These are phyloP conservation scores for Boletales sp. DNA, from an alignment of 768 basidiomycete species.

Conservation along the genomic window DNA sequence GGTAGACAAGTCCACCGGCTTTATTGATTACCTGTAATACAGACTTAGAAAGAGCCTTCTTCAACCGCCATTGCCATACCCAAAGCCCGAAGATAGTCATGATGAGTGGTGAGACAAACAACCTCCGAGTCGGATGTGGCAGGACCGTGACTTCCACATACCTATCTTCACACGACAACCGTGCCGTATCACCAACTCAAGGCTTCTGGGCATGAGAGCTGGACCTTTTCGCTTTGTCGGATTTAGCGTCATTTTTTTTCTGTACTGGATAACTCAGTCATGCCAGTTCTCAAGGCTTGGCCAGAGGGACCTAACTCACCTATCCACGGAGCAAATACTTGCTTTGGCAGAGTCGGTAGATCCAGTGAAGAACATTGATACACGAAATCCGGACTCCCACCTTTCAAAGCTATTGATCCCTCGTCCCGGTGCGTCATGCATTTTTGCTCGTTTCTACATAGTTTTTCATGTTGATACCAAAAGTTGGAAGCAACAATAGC, in stretches of 20 bases:
- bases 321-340: constrained; percentile 51
- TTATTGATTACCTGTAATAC: constrained; percentile 85
- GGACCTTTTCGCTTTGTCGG: constrained; percentile 2
- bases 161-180: constrained; percentile 11
- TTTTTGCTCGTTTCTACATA: not conserved
- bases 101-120: not conserved
- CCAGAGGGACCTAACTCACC: constrained; percentile 35
- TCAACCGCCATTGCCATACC: constrained; percentile 43
- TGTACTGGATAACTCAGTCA: constrained; percentile 23
- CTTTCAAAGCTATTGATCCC: constrained; percentile 86
- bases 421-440: constrained; percentile 55
- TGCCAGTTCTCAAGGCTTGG: constrained; percentile 31
- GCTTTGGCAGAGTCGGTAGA: constrained; percentile 55
- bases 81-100: constrained; percentile 84
- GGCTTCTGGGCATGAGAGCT: constrained; percentile 14
- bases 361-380: constrained; percentile 66
- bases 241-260: constrained; percentile 11
- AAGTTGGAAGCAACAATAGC: constrained; percentile 73
- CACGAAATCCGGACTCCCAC: constrained; percentile 62
- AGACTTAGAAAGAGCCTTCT: constrained; percentile 1
- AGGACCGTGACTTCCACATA: not conserved
- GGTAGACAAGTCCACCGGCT: constrained; percentile 94
- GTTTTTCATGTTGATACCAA: not conserved
- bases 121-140: not conserved
- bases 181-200: not conserved